Evolutionary conservation across 2,329 filamentous ascomycete genomes (phyloP), one percentile per base, ranked within the genome.

Genomic region (Colletotrichum endophyticum): DNA sequence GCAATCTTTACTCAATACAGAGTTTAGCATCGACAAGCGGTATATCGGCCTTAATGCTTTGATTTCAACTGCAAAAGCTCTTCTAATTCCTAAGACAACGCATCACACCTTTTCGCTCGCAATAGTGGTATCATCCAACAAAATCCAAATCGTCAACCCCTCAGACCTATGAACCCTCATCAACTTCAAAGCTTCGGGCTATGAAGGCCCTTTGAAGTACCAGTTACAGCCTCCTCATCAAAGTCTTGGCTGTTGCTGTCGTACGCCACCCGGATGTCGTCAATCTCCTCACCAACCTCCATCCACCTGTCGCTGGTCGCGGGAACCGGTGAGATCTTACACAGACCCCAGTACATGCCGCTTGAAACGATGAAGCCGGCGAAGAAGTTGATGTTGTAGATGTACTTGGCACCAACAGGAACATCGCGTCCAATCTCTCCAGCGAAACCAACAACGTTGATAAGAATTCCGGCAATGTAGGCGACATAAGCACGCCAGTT

Each of bases 301-400:
- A 94, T 90, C 96, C 96, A 98, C 9, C 83, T 87, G 13, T 93
- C 90, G 81, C 94, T 96, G 6, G 90, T 93, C 1, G 94, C 95
- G 0, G 94, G 94, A 0, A 98, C 85, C 0, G 95, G 95, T 78
- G 86, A 94, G 30, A 96, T 39, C 74, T 86, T 90, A 83, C 93
- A 96, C 2, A 98, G 87, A 0, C 83, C 71, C 86, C 91, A 98
- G 85, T 98, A 98, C 9, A 93, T 85, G 0, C 78, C 82, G 0
- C 87, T 87, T 0, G 95, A 91, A 13, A 98, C 90, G 63, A 95
- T 88, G 82, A 98, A 96, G 0, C 96, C 96, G 59, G 91, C 91
- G 83, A 98, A 98, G 87, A 96, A 98, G 85, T 98, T 98, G 80
- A 98, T 82, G 79, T 96, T 95, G 88, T 98, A 98, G 76, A 98